These are phyloP conservation scores for Fabrea salina DNA, from an alignment of 169 alveolate genomes.

Conservation along the genomic window DNA sequence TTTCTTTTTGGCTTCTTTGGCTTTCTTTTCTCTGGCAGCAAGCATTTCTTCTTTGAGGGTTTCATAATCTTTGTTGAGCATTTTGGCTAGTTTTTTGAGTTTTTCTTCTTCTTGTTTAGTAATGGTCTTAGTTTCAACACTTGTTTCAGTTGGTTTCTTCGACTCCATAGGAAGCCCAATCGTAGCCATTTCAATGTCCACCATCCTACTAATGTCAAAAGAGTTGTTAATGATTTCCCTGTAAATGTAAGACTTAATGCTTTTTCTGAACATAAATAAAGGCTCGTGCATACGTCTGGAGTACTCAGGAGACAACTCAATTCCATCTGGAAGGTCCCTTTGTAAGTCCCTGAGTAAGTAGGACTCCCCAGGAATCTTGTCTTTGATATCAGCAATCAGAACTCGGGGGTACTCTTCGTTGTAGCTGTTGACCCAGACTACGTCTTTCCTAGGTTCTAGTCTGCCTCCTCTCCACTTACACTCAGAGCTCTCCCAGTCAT, in stretches of 20 bases:
- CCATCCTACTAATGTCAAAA: not conserved
- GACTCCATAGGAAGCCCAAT: not conserved
- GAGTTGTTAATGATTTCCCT: not conserved
- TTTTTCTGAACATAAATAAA: not conserved
- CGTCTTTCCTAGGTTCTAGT: not conserved
- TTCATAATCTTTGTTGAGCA: not conserved
- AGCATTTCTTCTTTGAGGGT: not conserved
- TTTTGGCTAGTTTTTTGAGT: not conserved
- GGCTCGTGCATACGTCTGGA: not conserved
- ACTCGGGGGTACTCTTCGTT: not conserved
- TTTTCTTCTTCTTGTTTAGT: constrained; percentile 12
- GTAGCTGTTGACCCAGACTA: not conserved
- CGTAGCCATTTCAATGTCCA: not conserved
- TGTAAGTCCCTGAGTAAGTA: not conserved
- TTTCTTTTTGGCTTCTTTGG: constrained; percentile 17
- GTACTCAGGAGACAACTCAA: not conserved
- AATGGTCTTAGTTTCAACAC: not conserved
- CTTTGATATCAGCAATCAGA: not conserved
- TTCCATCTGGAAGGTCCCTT: constrained; percentile 1
- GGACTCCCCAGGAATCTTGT: not conserved
- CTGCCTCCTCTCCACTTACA: not conserved
- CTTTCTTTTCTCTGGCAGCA: constrained; percentile 1
- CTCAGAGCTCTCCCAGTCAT: not conserved
- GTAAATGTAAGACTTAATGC: not conserved
- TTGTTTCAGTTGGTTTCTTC: not conserved